These are phyloP conservation scores for Macrotyloma uniflorum DNA, from an alignment of 306 rosid species.

Conservation along the genomic window DNA sequence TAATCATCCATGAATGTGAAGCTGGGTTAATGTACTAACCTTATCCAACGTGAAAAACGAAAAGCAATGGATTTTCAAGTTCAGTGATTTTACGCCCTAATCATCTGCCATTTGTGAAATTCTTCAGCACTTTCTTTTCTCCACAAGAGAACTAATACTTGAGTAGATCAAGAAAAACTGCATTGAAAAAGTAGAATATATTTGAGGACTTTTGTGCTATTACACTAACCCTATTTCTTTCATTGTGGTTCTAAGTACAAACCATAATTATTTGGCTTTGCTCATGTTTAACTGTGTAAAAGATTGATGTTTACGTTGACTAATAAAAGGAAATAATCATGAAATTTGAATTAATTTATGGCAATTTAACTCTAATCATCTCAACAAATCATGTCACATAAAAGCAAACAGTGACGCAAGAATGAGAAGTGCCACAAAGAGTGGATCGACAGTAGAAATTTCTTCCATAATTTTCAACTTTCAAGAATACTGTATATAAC, in stretches of 20 bases:
- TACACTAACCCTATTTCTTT: neutral
- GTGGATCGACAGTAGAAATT: neutral
- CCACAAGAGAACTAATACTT: neutral
- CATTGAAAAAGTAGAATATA: neutral
- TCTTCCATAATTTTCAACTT: slow-evolving; percentile 1
- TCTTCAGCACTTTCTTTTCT: neutral
- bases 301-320: neutral
- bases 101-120: neutral
- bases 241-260: neutral
- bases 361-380: neutral
- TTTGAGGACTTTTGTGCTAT: neutral
- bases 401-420: neutral
- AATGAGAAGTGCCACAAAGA: neutral
- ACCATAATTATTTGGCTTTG: neutral
- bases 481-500: neutral
- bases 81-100: neutral
- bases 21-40: neutral
- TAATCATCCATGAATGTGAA: neutral
- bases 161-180: neutral
- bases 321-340: neutral
- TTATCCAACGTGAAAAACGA: slow-evolving; percentile 7
- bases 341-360: neutral
- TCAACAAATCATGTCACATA: neutral
- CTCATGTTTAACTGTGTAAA: neutral
- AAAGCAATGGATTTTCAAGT: neutral